Percentiles rank a stretch among this genome's conserved stretches.
Evolutionary conservation across 1,139 yeast species (phyloP).

Genomic region (Blastobotrys raffinosifermentans): DNA sequence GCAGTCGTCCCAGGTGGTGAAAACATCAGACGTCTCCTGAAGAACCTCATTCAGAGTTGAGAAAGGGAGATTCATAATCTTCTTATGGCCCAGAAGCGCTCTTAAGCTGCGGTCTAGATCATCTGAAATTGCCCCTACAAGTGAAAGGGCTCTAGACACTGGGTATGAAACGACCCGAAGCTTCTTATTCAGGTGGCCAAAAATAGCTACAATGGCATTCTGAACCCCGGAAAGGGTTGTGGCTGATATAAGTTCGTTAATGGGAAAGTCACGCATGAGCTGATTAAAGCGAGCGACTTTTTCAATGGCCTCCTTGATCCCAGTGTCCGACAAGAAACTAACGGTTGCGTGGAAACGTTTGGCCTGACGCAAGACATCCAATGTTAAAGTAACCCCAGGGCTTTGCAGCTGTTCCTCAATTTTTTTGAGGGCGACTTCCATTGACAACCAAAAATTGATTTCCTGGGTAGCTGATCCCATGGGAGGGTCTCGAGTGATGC

Average conservation of each 20-base stretch:
- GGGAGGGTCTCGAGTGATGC: slow-evolving; percentile 43
- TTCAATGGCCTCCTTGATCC: slow-evolving; percentile 52
- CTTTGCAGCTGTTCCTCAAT: slow-evolving; percentile 55
- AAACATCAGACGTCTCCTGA: slow-evolving; percentile 28
- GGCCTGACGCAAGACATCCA: slow-evolving; percentile 59
- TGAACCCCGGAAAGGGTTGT: slow-evolving; percentile 43
- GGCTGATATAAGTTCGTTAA: slow-evolving; percentile 53
- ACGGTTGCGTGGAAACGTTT: slow-evolving; percentile 77
- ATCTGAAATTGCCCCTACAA: slow-evolving; percentile 56
- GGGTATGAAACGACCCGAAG: slow-evolving; percentile 62
- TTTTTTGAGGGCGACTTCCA: slow-evolving; percentile 56
- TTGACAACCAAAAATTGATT: slow-evolving; percentile 69
- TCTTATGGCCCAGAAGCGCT: slow-evolving; percentile 21
- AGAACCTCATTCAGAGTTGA: slow-evolving; percentile 32
- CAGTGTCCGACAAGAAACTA: slow-evolving; percentile 67
- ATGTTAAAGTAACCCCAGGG: slow-evolving; percentile 50
- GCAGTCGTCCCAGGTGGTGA: slow-evolving; percentile 46
- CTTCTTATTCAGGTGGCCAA: slow-evolving; percentile 56
- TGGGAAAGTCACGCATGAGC: slow-evolving; percentile 65
- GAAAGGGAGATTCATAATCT: slow-evolving; percentile 36
- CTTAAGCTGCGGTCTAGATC: slow-evolving; percentile 29
- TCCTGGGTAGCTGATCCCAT: slow-evolving; percentile 67
- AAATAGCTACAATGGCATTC: slow-evolving; percentile 43
- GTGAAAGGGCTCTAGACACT: slow-evolving; percentile 50
- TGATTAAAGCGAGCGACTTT: slow-evolving; percentile 52